phyloP scores from a whole-genome alignment of 352 stramenopile genomes.

The Phytophthora tubulina region DNA sequence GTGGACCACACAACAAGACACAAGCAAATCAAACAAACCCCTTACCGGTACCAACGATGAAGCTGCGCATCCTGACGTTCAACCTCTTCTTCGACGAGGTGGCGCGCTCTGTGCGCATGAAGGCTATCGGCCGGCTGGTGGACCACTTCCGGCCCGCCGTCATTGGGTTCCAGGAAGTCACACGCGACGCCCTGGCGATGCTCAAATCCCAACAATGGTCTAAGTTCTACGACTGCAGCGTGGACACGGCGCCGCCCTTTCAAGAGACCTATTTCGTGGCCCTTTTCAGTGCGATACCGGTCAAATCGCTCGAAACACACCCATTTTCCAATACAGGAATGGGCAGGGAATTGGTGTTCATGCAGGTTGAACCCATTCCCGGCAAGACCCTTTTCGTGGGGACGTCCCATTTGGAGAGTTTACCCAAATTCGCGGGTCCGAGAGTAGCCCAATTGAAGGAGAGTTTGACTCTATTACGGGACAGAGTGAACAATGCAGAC shows the following conservation, averaged over 20 bases:
- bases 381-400: conserved; percentile 62
- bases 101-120: conserved; percentile 65
- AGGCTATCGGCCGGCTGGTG: conserved; percentile 62
- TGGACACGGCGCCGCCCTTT: conserved; percentile 70
- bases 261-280: conserved; percentile 83
- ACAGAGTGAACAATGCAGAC: conserved; percentile 46
- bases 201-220: conserved; percentile 67
- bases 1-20: neutral
- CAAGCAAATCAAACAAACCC: neutral
- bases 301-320: conserved; percentile 63
- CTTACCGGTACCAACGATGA: conserved; percentile 33
- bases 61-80: conserved; percentile 76
- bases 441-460: conserved; percentile 69
- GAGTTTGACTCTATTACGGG: conserved; percentile 56
- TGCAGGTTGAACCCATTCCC: conserved; percentile 60
- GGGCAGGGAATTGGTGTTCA: conserved; percentile 73
- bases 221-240: conserved; percentile 83
- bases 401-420: conserved; percentile 79
- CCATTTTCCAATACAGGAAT: conserved; percentile 81
- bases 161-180: conserved; percentile 85
- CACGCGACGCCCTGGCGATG: conserved; percentile 63
- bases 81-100: conserved; percentile 85
- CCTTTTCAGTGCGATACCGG: conserved; percentile 80
- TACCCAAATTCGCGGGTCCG: conserved; percentile 58
- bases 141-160: conserved; percentile 64